A percentile compares a stretch with the other conserved stretches of the same genome.
Conservation (phyloP, 805 yeast species). For the Saccharomyces paradoxus region DNA sequence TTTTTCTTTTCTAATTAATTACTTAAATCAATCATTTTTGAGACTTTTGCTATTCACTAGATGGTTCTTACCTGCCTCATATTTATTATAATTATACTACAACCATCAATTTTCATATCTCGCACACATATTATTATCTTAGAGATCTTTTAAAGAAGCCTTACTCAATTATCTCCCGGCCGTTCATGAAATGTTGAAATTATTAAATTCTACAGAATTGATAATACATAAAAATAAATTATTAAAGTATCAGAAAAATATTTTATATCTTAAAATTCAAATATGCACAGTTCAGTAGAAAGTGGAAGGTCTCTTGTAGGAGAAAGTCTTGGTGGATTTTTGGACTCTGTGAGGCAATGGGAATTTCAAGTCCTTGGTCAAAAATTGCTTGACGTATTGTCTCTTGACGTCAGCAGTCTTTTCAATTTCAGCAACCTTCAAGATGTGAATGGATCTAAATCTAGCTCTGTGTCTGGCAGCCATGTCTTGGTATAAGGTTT, state of each 20-base stretch:
- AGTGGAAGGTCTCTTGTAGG: constrained; percentile 93
- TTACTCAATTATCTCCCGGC: not conserved
- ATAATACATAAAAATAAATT: constrained; percentile 17
- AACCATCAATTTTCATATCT: not conserved
- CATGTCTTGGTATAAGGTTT: constrained; percentile 97
- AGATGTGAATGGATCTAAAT: constrained; percentile 98
- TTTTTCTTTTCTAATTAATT: not conserved
- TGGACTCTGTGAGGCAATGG: constrained; percentile 99
- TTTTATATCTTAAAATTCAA: not conserved
- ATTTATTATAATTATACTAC: not conserved
- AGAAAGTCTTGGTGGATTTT: constrained; percentile 80
- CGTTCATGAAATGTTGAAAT: not conserved
- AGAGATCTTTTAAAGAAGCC: not conserved
- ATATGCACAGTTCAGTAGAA: constrained; percentile 61
- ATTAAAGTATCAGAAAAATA: constrained; percentile 8
- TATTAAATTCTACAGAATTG: constrained; percentile 22
- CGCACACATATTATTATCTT: not conserved
- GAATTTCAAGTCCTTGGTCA: constrained; percentile 93
- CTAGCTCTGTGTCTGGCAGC: constrained; percentile 99
- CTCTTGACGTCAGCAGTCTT: constrained; percentile 98
- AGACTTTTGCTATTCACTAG: not conserved
- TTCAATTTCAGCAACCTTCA: constrained; percentile 98
- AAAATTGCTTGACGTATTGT: constrained; percentile 97
- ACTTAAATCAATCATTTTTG: not conserved
- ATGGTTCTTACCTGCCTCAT: not conserved